Base-by-base conservation (phyloP, 805 yeast species). In the Pichia eremophila region DNA sequence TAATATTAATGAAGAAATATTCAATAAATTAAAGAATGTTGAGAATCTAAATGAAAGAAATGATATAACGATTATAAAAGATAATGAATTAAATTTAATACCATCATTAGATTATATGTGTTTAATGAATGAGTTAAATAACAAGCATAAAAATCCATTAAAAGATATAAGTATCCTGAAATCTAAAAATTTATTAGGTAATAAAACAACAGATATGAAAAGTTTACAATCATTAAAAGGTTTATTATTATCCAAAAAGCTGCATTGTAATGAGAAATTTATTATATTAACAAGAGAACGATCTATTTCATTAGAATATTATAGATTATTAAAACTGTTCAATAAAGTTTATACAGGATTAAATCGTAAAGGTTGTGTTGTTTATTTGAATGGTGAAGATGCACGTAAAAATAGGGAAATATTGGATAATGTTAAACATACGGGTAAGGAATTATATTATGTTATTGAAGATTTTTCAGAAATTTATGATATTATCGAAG, bases 221-320 rank as follows among this genome's bases (percentile, higher is more conserved):
- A 59, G 56, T 38, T 25, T 58, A 6, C 53, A 54, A n/a, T 40
- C 17, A 19, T 38, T 60, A 4, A 44, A 48, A 38, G 36, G 43
- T 12, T 29, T 46, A 8, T 38, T 55, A 37, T n/a, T 22, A 6
- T 25, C 41, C 8, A 41, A 48, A 1, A 45, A 47, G 7, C 14
- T 43, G 10, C 45, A 40, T 34, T 37, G 28, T 27, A 52, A 44
- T 28, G 51, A 54, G 19, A 51, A 46, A 29, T 54, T 55, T 22
- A 43, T 61, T 25, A 44, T 61, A 5, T 12, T 61, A 17, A 59
- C 64, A 1, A 52, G 41, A 31, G 61, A 59, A 34, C 47, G 52
- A 39, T 52, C 52, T 9, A 51, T 58, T 1, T 60, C 64, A 0
- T 41, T 58, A 29, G 63, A 59, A 29, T 59, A 58, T 45, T 55